A percentile compares a stretch with the other conserved stretches of the same genome.
Evolutionary conservation across 1,284 basidiomycete species (phyloP).

Genomic region (Cerioporus squamosus): DNA sequence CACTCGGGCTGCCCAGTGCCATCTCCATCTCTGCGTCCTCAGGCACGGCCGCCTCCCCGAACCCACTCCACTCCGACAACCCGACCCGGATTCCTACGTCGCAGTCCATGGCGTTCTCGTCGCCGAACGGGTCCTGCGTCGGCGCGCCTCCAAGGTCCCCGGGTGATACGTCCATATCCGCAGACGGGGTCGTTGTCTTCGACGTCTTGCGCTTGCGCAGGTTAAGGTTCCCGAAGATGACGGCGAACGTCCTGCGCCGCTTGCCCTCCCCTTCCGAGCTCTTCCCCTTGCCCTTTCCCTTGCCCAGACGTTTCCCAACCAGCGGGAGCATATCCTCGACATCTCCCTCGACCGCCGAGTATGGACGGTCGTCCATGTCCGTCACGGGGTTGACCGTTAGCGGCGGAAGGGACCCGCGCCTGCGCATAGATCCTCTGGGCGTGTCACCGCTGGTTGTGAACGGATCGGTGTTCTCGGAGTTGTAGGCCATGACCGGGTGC

Average conservation of each 20-base stretch:
- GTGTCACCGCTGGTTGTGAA: too few species aligned
- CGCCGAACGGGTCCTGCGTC: not conserved
- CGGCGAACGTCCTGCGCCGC: not conserved
- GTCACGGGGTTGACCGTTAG: too few species aligned
- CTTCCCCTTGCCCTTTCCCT: not conserved
- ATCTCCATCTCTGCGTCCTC: not conserved
- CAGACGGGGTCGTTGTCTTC: not conserved
- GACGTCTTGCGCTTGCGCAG: not conserved
- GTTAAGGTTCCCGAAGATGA: not conserved
- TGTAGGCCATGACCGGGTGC: too few species aligned
- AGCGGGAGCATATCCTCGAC: not conserved
- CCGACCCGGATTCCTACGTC: not conserved
- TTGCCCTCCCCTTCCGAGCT: not conserved
- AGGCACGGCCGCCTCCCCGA: not conserved
- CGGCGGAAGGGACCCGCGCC: too few species aligned
- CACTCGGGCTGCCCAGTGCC: too few species aligned
- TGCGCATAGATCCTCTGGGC: too few species aligned
- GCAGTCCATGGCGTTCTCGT: not conserved
- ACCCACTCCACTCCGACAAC: not conserved
- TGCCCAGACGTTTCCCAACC: not conserved
- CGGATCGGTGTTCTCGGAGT: too few species aligned
- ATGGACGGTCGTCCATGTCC: not conserved
- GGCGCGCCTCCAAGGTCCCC: not conserved
- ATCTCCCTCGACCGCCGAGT: too few species aligned
- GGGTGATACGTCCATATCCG: not conserved